Evolutionary conservation across 495 filamentous ascomycete genomes (phyloP).

Genomic region (Echria macrotheca): DNA sequence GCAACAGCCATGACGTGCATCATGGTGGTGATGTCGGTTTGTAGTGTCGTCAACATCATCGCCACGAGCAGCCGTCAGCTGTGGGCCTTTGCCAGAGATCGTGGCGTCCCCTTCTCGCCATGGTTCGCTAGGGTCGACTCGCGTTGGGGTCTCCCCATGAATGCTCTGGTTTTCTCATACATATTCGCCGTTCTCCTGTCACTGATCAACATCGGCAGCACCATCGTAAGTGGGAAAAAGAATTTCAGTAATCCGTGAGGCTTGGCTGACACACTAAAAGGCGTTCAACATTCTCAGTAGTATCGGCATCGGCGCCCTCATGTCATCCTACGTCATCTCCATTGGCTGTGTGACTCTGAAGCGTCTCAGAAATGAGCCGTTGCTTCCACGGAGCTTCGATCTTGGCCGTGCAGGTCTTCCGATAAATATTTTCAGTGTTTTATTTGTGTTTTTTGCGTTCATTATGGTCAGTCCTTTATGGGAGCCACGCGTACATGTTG

Average conservation of each 20-base stretch:
- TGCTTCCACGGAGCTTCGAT: slow-evolving; percentile 44
- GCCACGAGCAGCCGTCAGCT: slow-evolving; percentile 54
- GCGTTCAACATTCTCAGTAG: slow-evolving; percentile 48
- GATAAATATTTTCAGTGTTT: slow-evolving; percentile 40
- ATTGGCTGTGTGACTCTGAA: slow-evolving; percentile 45
- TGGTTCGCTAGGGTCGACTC: slow-evolving; percentile 46
- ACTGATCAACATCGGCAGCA: slow-evolving; percentile 47
- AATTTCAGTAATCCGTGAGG: too few species aligned
- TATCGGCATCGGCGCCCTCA: slow-evolving; percentile 35
- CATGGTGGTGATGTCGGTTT: slow-evolving; percentile 44
- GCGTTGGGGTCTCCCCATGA: slow-evolving; percentile 40
- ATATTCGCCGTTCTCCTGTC: slow-evolving; percentile 16
- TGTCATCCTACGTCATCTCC: slow-evolving; percentile 47
- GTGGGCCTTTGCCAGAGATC: slow-evolving; percentile 53
- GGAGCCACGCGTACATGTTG: too few species aligned
- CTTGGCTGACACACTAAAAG: not conserved
- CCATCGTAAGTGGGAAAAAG: slow-evolving; percentile 21
- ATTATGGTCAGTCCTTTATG: slow-evolving; percentile 31
- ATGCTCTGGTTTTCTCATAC: slow-evolving; percentile 35
- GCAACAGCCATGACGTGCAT: slow-evolving; percentile 48
- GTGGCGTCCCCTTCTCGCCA: slow-evolving; percentile 49
- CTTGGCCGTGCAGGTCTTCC: slow-evolving; percentile 45
- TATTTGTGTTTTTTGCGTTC: slow-evolving; percentile 43
- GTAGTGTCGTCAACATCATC: slow-evolving; percentile 48
- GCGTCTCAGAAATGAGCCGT: slow-evolving; percentile 29